Base-by-base conservation (phyloP, 2,329 filamentous ascomycete genomes). In the Trichothecium sympodiale region DNA sequence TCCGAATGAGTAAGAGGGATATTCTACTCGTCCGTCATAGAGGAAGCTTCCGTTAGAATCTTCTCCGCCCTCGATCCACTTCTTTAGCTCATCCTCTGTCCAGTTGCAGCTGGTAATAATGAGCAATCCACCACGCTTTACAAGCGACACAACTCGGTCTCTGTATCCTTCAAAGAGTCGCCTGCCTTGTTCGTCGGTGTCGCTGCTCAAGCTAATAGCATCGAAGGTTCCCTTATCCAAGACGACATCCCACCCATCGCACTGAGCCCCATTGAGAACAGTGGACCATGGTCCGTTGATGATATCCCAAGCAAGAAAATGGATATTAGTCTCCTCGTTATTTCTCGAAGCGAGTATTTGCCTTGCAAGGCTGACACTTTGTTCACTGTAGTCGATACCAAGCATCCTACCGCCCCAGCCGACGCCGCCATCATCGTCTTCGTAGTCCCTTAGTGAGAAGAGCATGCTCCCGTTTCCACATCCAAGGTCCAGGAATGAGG, bases 151-250 rank as follows among this genome's bases (percentile, higher is more conserved):
- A 23, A 89, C 78, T 35, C 76, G 74, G 32, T 70, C 67, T 33
- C 74, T 71, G 61, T 98, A 98, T 4, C 70, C 69, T 55, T 93
- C 84, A 53, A 77, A 83, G 10, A 83, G 66, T 36, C 81, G 71
- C 27, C 73, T 62, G 1, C 71, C 77, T 12, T 56, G 53, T 35
- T 60, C 60, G 44, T 67, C 64, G 20, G 52, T 56, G 44, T 78
- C 75, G 38, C 68, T 67, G 36, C 69, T 74, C n/a, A 96, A 64
- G 34, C 79, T 87, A 25, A 98, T 82, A 9, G 91, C 91, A 64
- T 98, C 91, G 55, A 96, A 98, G 1, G 91, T 98, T 31, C 91
- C 91, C 62, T 98, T 98, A 60, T 98, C 91, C n/a, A 95, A 71
- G 0, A 95, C 80, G 0, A 95, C 76, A 57, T 96, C 87, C 63